phyloP scores from a whole-genome alignment of 2,329 filamentous ascomycete genomes.

The Diplodia sapinea region DNA sequence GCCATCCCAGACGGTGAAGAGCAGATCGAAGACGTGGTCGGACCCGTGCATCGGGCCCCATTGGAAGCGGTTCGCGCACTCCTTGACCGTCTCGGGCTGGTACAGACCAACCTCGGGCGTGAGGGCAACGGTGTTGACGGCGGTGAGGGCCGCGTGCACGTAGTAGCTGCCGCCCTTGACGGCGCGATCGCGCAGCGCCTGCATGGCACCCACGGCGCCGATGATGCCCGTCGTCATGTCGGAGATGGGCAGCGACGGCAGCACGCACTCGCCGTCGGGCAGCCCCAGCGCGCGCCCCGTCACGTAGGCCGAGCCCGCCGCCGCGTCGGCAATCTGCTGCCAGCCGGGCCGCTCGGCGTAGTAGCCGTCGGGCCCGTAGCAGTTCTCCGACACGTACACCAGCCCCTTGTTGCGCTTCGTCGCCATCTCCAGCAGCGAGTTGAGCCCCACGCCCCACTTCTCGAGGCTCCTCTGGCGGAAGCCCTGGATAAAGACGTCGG shows the following conservation, averaged over 20 bases:
- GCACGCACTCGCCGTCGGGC: slow-evolving; percentile 36
- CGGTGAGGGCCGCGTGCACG: slow-evolving; percentile 37
- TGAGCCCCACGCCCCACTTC: slow-evolving; percentile 50
- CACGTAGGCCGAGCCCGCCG: slow-evolving; percentile 42
- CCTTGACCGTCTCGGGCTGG: slow-evolving; percentile 36
- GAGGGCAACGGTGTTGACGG: slow-evolving; percentile 43
- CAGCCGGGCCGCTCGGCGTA: slow-evolving; percentile 56
- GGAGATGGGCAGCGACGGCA: slow-evolving; percentile 40
- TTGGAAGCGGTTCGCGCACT: slow-evolving; percentile 39
- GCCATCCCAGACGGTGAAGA: slow-evolving; percentile 39
- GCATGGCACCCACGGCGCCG: slow-evolving; percentile 39
- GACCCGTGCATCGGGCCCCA: slow-evolving; percentile 40
- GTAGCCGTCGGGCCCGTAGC: slow-evolving; percentile 57
- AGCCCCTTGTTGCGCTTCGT: slow-evolving; percentile 52
- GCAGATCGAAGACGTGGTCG: slow-evolving; percentile 41
- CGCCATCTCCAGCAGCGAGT: slow-evolving; percentile 51
- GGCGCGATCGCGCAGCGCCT: slow-evolving; percentile 38
- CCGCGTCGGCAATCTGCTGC: slow-evolving; percentile 50
- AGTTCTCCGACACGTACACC: slow-evolving; percentile 58
- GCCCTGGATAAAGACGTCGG: slow-evolving; percentile 62
- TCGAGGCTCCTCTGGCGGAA: slow-evolving; percentile 56
- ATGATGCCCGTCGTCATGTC: slow-evolving; percentile 42
- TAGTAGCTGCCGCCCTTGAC: slow-evolving; percentile 36
- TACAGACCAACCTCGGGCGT: slow-evolving; percentile 46
- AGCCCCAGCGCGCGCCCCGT: slow-evolving; percentile 46